Conservation (phyloP, 176 grass and related monocot species). For the Cenchrus fungigraminus region DNA sequence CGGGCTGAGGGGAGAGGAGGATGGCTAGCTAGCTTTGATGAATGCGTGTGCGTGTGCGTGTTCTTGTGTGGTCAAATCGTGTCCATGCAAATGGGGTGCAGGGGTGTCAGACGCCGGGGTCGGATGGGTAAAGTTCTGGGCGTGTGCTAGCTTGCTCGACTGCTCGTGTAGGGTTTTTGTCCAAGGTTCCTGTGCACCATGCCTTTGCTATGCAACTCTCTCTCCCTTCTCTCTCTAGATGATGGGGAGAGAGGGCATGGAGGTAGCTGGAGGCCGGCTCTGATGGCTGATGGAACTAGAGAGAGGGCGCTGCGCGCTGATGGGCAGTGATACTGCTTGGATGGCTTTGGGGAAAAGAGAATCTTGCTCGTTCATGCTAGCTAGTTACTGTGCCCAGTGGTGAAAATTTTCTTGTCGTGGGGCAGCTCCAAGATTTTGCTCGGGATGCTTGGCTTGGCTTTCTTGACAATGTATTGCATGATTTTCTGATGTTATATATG, state of each 20-base stretch:
- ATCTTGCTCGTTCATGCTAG: conserved; percentile 48
- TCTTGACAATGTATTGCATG: neutral
- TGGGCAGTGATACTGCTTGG: conserved; percentile 40
- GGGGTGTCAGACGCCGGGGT: conserved; percentile 64
- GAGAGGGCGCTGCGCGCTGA: conserved; percentile 26
- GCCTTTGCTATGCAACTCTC: neutral
- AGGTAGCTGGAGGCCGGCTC: conserved; percentile 30
- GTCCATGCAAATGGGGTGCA: conserved; percentile 91
- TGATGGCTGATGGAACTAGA: conserved; percentile 58
- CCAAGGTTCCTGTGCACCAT: conserved; percentile 48
- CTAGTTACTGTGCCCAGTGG: conserved; percentile 28
- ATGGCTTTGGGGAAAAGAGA: conserved; percentile 53
- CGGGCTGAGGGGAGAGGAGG: neutral
- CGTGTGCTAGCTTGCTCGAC: neutral
- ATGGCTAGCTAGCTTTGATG: conserved; percentile 42
- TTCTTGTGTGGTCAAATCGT: conserved; percentile 86
- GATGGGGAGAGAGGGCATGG: conserved; percentile 6
- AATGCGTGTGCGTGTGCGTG: conserved; percentile 46
- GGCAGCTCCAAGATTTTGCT: conserved; percentile 25
- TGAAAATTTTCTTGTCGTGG: conserved; percentile 32
- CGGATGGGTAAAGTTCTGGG: conserved; percentile 50
- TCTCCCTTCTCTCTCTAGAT: neutral
- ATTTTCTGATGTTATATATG: conserved; percentile 1
- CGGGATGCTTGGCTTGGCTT: conserved; percentile 20
- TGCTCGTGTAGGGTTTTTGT: conserved; percentile 65